Evolutionary conservation across 2,329 filamentous ascomycete genomes (phyloP).

Genomic region (Pseudogymnoascus sp.): DNA sequence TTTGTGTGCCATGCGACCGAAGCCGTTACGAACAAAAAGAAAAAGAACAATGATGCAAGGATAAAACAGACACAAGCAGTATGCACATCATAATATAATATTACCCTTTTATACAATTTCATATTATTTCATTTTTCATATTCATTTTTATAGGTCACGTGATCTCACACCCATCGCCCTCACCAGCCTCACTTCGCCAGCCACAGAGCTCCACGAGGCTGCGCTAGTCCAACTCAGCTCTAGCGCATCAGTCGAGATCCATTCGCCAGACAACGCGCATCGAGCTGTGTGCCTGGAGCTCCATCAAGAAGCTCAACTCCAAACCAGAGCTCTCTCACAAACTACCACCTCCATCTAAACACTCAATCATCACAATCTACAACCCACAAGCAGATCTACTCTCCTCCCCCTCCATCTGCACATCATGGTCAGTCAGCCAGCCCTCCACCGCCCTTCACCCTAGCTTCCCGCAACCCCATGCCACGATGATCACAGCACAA

Average conservation of each 20-base stretch:
- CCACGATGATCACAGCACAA: background rate
- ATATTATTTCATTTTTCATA: background rate
- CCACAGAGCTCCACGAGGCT: background rate
- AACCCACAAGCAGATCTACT: background rate
- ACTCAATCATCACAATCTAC: background rate
- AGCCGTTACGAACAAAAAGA: background rate
- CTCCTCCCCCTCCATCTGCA: background rate
- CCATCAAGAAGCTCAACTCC: background rate
- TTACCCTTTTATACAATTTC: background rate
- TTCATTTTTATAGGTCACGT: background rate
- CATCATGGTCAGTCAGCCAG: background rate
- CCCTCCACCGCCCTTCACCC: background rate
- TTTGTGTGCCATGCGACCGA: background rate
- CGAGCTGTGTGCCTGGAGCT: conserved; percentile 1
- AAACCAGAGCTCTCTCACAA: background rate
- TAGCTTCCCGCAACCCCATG: background rate
- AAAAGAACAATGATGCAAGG: background rate
- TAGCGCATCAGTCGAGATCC: background rate
- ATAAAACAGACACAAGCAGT: background rate
- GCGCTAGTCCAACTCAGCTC: background rate
- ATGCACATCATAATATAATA: background rate
- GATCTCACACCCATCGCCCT: background rate
- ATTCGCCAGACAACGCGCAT: background rate
- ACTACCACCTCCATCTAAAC: background rate
- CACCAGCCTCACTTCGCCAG: conserved; percentile 12